A percentile compares a stretch with the other conserved stretches of the same genome.
phyloP scores from a whole-genome alignment of 2,329 filamentous ascomycete genomes.

The Fusarium xyrophilum region DNA sequence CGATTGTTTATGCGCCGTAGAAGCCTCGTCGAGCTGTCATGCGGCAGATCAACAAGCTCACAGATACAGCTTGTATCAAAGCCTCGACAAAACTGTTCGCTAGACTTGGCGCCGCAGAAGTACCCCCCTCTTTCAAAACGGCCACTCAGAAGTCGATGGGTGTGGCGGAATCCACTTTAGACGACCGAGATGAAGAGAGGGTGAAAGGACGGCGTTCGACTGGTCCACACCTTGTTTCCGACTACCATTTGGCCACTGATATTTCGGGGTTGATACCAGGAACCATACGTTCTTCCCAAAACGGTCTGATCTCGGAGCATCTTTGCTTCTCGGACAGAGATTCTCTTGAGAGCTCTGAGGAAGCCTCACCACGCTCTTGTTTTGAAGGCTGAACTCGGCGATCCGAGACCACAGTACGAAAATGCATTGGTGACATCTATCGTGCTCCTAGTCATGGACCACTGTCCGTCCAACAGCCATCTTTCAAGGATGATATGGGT shows the following conservation, averaged over 20 bases:
- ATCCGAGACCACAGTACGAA: slow-evolving; percentile 6
- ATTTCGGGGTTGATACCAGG: slow-evolving; percentile 12
- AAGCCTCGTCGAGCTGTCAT: slow-evolving; percentile 7
- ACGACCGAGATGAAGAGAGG: slow-evolving; percentile 39
- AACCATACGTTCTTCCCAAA: slow-evolving; percentile 1
- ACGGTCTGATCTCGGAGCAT: background rate
- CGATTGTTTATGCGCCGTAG: background rate
- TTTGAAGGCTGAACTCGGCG: background rate
- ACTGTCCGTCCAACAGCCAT: slow-evolving; percentile 28
- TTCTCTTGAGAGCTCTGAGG: background rate
- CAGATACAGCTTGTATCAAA: slow-evolving; percentile 12
- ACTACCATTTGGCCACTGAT: slow-evolving; percentile 13
- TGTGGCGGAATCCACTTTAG: slow-evolving; percentile 36
- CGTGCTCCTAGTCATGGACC: slow-evolving; percentile 17
- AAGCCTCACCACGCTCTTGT: background rate
- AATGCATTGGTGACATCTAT: background rate
- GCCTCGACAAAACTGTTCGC: slow-evolving; percentile 21
- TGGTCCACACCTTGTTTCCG: slow-evolving; percentile 29
- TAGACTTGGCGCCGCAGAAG: slow-evolving; percentile 30
- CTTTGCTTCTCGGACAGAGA: background rate
- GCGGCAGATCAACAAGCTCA: slow-evolving; percentile 1
- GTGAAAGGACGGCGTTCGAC: slow-evolving; percentile 29
- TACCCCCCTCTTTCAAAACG: slow-evolving; percentile 10
- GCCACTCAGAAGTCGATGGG: slow-evolving; percentile 28
- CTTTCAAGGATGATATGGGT: slow-evolving; percentile 26